Percentiles rank a stretch among this genome's conserved stretches.
phyloP scores from a whole-genome alignment of 2,329 filamentous ascomycete species.

The Thelonectria rubi region DNA sequence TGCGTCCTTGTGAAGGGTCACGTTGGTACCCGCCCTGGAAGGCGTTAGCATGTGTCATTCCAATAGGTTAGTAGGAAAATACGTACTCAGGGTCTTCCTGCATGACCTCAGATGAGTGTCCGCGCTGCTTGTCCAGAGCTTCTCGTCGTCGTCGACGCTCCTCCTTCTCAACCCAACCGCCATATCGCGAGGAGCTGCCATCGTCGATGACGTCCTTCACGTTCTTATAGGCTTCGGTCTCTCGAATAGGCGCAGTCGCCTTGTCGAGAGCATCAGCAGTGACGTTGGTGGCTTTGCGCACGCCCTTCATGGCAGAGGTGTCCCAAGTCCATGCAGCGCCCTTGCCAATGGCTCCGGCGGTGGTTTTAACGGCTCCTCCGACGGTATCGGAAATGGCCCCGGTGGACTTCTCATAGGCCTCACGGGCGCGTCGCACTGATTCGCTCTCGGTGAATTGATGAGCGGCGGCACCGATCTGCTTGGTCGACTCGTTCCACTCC shows the following conservation, averaged over 20 bases:
- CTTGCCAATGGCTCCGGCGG: constrained; percentile 87
- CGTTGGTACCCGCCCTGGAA: constrained; percentile 85
- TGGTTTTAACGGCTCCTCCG: constrained; percentile 82
- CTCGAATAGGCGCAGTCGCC: constrained; percentile 90
- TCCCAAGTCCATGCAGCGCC: constrained; percentile 98
- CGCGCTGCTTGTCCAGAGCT: constrained; percentile 70
- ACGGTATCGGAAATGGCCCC: constrained; percentile 83
- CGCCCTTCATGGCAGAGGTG: constrained; percentile 88
- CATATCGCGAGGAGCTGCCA: constrained; percentile 93
- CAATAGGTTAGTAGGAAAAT: neutral
- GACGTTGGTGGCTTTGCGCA: constrained; percentile 84
- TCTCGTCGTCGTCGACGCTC: constrained; percentile 86
- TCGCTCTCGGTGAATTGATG: constrained; percentile 95
- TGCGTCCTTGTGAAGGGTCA: constrained; percentile 96
- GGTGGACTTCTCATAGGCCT: constrained; percentile 87
- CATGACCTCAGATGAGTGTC: constrained; percentile 63
- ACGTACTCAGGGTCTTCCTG: constrained; percentile 90
- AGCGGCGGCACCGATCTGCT: constrained; percentile 87
- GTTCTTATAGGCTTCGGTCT: constrained; percentile 93
- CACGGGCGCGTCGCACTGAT: constrained; percentile 83
- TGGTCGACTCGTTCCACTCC: constrained; percentile 99
- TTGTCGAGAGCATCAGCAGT: constrained; percentile 91
- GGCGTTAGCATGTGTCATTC: constrained; percentile 43
- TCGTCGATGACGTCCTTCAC: constrained; percentile 98
- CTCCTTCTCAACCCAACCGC: constrained; percentile 96